These are phyloP conservation scores for Orobanche coerulescens DNA, from an alignment of 257 asterid species.

Conservation along the genomic window DNA sequence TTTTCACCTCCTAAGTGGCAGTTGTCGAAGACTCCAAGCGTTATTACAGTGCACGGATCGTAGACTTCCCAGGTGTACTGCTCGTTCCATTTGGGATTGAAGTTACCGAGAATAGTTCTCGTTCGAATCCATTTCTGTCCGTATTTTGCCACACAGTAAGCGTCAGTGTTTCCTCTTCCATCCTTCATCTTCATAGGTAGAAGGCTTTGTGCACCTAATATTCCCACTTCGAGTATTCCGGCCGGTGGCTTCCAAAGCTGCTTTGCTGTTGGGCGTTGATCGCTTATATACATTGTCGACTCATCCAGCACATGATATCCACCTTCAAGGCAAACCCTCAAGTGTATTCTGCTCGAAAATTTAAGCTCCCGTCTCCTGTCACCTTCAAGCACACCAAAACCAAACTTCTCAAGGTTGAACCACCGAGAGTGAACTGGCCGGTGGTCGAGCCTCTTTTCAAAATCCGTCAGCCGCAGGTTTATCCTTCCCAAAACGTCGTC, in stretches of 20 bases:
- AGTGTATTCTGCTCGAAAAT: constrained; percentile 59
- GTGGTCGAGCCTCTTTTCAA: constrained; percentile 76
- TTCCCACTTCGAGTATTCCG: constrained; percentile 66
- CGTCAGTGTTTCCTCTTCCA: constrained; percentile 57
- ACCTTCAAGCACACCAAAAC: constrained; percentile 36
- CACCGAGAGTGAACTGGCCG: constrained; percentile 59
- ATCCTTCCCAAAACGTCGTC: constrained; percentile 55
- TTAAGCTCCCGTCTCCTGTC: constrained; percentile 48
- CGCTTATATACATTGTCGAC: constrained; percentile 60
- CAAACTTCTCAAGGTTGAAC: constrained; percentile 61
- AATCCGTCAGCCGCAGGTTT: constrained; percentile 34
- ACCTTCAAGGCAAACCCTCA: constrained; percentile 72
- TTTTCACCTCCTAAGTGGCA: constrained; percentile 40
- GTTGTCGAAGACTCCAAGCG: constrained; percentile 68
- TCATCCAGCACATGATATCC: constrained; percentile 80
- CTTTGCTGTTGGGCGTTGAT: constrained; percentile 66
- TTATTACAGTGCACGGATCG: constrained; percentile 73
- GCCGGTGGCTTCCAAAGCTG: constrained; percentile 78
- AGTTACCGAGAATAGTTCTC: constrained; percentile 51
- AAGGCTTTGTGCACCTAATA: constrained; percentile 55
- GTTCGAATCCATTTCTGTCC: constrained; percentile 83
- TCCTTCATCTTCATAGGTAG: constrained; percentile 80
- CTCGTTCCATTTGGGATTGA: constrained; percentile 65
- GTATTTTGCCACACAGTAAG: constrained; percentile 70
- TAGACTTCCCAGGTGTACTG: constrained; percentile 80